Percentiles rank a stretch among this genome's conserved stretches.
Conservation (phyloP, 2,329 filamentous ascomycete genomes). For the Exophiala sp. region DNA sequence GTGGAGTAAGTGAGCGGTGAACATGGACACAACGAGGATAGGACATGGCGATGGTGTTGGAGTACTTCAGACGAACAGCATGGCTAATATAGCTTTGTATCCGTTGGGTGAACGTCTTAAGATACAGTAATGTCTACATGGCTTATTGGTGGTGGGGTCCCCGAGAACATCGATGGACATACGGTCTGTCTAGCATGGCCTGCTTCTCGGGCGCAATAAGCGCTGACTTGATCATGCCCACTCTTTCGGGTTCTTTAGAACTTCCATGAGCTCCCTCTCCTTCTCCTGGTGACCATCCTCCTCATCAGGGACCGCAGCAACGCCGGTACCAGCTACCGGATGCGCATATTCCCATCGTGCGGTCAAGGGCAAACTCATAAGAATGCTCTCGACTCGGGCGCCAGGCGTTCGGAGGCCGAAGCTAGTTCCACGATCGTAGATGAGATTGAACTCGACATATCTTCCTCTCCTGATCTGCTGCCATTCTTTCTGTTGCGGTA, state of each 20-base stretch:
- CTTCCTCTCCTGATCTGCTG: slow-evolving; percentile 91
- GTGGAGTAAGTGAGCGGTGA: slow-evolving; percentile 3
- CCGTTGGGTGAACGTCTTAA: too few species aligned
- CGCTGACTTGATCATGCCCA: slow-evolving; percentile 48
- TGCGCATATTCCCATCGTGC: slow-evolving; percentile 97
- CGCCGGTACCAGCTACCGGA: slow-evolving; percentile 45
- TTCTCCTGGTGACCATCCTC: slow-evolving; percentile 34
- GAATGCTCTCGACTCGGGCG: slow-evolving; percentile 87
- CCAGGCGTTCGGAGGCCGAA: slow-evolving; percentile 93
- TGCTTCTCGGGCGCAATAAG: too few species aligned
- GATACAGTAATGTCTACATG: too few species aligned
- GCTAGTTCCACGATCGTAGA: slow-evolving; percentile 90
- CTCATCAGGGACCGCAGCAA: slow-evolving; percentile 42
- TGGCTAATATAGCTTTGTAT: too few species aligned
- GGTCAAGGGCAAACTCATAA: slow-evolving; percentile 94
- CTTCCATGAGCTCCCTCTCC: slow-evolving; percentile 78
- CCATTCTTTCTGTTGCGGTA: slow-evolving; percentile 85
- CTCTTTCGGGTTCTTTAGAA: slow-evolving; percentile 59
- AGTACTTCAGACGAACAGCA: slow-evolving; percentile 34
- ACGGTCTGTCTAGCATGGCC: too few species aligned
- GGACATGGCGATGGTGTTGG: slow-evolving; percentile 38
- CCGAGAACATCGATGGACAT: too few species aligned
- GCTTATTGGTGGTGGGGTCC: neutral
- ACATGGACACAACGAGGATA: neutral
- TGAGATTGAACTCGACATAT: slow-evolving; percentile 98